These are phyloP conservation scores for Candida ficus DNA, from an alignment of 805 yeast species.

Conservation along the genomic window DNA sequence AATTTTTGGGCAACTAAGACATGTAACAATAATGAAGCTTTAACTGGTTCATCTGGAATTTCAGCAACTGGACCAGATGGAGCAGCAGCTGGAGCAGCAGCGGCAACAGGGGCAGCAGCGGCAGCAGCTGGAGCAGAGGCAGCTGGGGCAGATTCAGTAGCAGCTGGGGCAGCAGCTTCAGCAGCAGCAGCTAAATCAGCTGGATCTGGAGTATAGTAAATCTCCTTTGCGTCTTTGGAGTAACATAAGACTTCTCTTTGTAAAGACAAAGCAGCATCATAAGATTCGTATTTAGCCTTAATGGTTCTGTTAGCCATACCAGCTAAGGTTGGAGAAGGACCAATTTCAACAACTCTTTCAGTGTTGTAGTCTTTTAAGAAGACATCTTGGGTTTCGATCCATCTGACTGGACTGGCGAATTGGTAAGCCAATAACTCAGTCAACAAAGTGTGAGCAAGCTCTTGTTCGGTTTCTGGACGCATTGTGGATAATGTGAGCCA, in stretches of 20 bases:
- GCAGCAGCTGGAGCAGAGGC: slow-evolving; percentile 54
- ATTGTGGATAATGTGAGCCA: slow-evolving; percentile 18
- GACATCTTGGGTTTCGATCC: slow-evolving; percentile 99
- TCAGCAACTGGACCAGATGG: slow-evolving; percentile 78
- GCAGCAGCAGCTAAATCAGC: slow-evolving; percentile 33
- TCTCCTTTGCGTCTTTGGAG: slow-evolving; percentile 93
- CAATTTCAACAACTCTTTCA: slow-evolving; percentile 96
- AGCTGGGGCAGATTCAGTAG: slow-evolving; percentile 42
- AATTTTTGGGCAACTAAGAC: slow-evolving; percentile 93
- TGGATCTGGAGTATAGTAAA: slow-evolving; percentile 89
- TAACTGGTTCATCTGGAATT: slow-evolving; percentile 84
- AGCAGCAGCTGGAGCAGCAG: slow-evolving; percentile 56
- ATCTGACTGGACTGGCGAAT: slow-evolving; percentile 98
- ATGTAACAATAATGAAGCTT: slow-evolving; percentile 77
- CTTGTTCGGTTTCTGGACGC: slow-evolving; percentile 94
- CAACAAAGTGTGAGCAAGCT: slow-evolving; percentile 87
- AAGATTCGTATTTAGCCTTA: slow-evolving; percentile 89
- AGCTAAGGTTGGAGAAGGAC: slow-evolving; percentile 97
- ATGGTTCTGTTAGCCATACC: slow-evolving; percentile 98
- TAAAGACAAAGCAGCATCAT: slow-evolving; percentile 85
- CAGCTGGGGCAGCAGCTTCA: slow-evolving; percentile 24
- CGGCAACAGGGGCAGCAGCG: slow-evolving; percentile 54
- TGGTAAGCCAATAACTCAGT: slow-evolving; percentile 97
- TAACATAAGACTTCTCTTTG: slow-evolving; percentile 94
- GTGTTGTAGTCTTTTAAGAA: slow-evolving; percentile 90